phyloP scores from a whole-genome alignment of 1,139 yeast species.

The Arxiozyma heterogenica region DNA sequence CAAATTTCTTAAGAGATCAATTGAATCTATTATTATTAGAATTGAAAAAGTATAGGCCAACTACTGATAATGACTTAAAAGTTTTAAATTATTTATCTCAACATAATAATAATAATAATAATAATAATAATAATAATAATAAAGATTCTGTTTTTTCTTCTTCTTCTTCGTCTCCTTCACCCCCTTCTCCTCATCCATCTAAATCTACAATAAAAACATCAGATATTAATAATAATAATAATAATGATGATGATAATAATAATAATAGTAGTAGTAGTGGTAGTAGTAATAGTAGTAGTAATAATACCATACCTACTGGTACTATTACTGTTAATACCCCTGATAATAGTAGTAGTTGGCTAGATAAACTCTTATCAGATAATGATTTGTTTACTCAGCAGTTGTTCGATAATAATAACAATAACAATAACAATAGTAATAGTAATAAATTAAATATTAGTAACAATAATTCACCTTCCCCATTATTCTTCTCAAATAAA shows the following conservation, averaged over 20 bases:
- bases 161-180: too few relatives aligned
- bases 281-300: too few relatives aligned
- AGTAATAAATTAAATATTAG: background rate
- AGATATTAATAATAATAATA: too few relatives aligned
- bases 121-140: too few relatives aligned
- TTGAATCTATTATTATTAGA: constrained; percentile 68
- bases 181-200: too few relatives aligned
- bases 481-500: background rate
- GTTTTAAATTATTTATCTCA: constrained; percentile 22
- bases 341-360: constrained; percentile 14
- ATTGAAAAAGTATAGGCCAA: constrained; percentile 51
- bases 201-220: too few relatives aligned
- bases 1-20: constrained; percentile 69
- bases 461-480: background rate
- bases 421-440: background rate
- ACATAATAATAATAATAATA: constrained; percentile 7
- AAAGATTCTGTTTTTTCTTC: too few relatives aligned
- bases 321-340: constrained; percentile 5
- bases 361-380: constrained; percentile 18
- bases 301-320: too few relatives aligned
- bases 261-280: too few relatives aligned
- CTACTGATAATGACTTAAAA: constrained; percentile 19
- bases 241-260: too few relatives aligned
- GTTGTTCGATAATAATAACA: background rate
- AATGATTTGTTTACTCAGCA: constrained; percentile 15